Percentiles rank a stretch among this genome's conserved stretches.
Evolutionary conservation across 2,329 filamentous ascomycete species (phyloP).

Genomic region (Aspergillus ochraceus): DNA sequence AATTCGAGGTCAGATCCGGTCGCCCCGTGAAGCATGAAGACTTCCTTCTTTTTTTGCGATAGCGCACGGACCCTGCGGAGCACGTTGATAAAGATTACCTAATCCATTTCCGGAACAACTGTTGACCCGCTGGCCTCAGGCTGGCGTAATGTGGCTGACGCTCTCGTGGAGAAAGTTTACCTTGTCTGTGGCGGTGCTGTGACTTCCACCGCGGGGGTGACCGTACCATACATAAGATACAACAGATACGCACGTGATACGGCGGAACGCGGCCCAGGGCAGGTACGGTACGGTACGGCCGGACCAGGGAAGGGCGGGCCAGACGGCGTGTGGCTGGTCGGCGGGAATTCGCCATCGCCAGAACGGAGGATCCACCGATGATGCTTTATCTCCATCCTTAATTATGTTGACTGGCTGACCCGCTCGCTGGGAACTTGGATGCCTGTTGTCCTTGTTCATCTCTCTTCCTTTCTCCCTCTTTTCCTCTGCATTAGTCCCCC

Average conservation of each 20-base stretch:
- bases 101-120: no score
- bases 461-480: background rate
- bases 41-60: conserved; percentile 17
- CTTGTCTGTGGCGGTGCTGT: no score
- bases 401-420: background rate
- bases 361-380: background rate
- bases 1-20: no score
- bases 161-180: no score
- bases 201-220: background rate
- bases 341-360: background rate
- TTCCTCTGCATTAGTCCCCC: no score
- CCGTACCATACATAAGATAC: background rate
- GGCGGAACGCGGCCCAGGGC: background rate
- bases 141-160: no score
- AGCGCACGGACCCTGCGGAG: conserved; percentile 19
- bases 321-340: background rate
- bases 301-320: no score
- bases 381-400: background rate
- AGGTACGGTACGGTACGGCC: no score
- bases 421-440: conserved; percentile 16
- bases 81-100: background rate
- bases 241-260: background rate
- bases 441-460: conserved; percentile 8
- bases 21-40: no score
- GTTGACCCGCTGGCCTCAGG: no score